Evolutionary conservation across 805 yeast species (phyloP).

Genomic region (Cyberlindnera veronae): DNA sequence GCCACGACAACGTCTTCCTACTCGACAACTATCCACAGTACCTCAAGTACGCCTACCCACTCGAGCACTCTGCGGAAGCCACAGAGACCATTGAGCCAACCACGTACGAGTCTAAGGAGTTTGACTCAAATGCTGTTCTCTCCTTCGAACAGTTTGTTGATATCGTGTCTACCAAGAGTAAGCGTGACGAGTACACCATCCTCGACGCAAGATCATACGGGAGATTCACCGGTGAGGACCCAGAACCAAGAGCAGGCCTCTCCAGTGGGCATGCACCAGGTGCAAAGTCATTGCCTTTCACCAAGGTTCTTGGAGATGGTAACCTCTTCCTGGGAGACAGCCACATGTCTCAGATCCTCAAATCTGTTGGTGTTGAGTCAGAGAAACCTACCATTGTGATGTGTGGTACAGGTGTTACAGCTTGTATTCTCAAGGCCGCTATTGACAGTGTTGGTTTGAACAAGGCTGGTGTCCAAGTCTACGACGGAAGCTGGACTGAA

Average conservation of each 20-base stretch:
- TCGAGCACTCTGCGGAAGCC: slow-evolving; percentile 34
- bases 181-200: slow-evolving; percentile 46
- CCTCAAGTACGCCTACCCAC: slow-evolving; percentile 40
- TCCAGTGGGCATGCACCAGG: slow-evolving; percentile 90
- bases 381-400: slow-evolving; percentile 72
- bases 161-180: slow-evolving; percentile 47
- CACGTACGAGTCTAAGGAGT: slow-evolving; percentile 34
- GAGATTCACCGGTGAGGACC: slow-evolving; percentile 73
- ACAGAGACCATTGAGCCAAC: slow-evolving; percentile 16
- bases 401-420: slow-evolving; percentile 98
- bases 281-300: slow-evolving; percentile 72
- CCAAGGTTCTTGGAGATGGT: slow-evolving; percentile 49
- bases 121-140: slow-evolving; percentile 49
- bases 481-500: slow-evolving; percentile 90
- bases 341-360: slow-evolving; percentile 46
- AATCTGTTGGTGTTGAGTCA: slow-evolving; percentile 32
- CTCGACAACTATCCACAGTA: slow-evolving; percentile 67
- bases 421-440: slow-evolving; percentile 81
- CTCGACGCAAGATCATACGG: slow-evolving; percentile 81
- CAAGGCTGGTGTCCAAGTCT: slow-evolving; percentile 48
- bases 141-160: slow-evolving; percentile 62
- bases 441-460: slow-evolving; percentile 50
- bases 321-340: slow-evolving; percentile 44
- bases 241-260: slow-evolving; percentile 88
- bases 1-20: slow-evolving; percentile 65